Evolutionary conservation across 768 basidiomycete species (phyloP).

Genomic region (Podaxis pistillaris): DNA sequence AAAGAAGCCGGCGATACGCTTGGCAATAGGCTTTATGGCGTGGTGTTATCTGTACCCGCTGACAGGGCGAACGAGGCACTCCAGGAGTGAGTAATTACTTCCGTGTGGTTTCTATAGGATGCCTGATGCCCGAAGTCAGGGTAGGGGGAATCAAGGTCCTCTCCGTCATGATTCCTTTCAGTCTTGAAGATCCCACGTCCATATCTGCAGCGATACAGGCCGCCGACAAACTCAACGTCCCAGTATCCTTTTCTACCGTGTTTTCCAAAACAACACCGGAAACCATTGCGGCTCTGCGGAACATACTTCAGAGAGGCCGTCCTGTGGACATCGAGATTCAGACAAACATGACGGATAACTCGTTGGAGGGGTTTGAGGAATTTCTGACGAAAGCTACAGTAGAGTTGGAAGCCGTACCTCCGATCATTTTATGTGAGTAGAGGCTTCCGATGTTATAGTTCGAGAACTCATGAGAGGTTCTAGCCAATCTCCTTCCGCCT

Average conservation of each 20-base stretch:
- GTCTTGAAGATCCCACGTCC: conserved; percentile 46
- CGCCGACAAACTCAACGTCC: conserved; percentile 20
- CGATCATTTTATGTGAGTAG: conserved; percentile 67
- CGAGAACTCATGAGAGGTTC: conserved; percentile 6
- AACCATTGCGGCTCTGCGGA: conserved; percentile 54
- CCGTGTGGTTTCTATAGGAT: background rate
- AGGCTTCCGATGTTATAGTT: background rate
- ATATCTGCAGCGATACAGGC: conserved; percentile 26
- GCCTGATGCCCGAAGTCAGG: conserved; percentile 10
- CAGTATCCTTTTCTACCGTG: conserved; percentile 55
- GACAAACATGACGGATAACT: conserved; percentile 49
- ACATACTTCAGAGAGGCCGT: conserved; percentile 62
- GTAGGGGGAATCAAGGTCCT: conserved; percentile 39
- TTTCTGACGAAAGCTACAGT: conserved; percentile 61
- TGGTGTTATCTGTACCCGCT: conserved; percentile 54
- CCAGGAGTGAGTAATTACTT: conserved; percentile 41
- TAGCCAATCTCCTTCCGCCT: conserved; percentile 81
- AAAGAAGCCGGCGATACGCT: conserved; percentile 46
- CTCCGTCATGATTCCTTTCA: conserved; percentile 61
- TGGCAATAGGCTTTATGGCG: conserved; percentile 44
- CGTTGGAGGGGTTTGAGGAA: conserved; percentile 69
- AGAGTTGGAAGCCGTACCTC: conserved; percentile 42
- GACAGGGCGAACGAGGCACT: conserved; percentile 42
- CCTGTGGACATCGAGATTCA: conserved; percentile 73
- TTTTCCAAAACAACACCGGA: conserved; percentile 50